Evolutionary conservation across 768 basidiomycete genomes (phyloP).

Genomic region (Tulasnella sp.): DNA sequence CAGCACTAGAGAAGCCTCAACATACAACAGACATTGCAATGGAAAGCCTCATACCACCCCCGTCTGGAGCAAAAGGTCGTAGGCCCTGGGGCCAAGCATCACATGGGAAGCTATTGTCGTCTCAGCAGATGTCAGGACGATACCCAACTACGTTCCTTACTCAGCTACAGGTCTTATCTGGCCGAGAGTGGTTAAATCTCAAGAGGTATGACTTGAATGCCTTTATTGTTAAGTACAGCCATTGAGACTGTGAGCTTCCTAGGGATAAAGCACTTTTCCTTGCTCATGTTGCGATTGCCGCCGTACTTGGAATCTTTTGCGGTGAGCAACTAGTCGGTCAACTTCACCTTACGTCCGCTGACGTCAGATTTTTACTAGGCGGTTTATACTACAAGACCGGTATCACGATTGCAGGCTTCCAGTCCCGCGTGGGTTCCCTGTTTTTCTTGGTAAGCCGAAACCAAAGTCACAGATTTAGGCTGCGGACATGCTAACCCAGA

Average conservation of each 20-base stretch:
- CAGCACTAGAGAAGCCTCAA: neutral
- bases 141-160: constrained; percentile 81
- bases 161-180: constrained; percentile 71
- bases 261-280: constrained; percentile 78
- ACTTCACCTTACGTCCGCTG: neutral
- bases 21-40: neutral
- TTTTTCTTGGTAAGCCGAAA: constrained; percentile 69
- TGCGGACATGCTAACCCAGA: neutral
- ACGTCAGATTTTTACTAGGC: constrained; percentile 34
- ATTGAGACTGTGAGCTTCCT: neutral
- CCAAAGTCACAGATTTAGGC: neutral
- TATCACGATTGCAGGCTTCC: constrained; percentile 82
- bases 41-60: too few relatives aligned
- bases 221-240: too few relatives aligned
- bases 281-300: constrained; percentile 61
- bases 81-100: neutral
- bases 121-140: constrained; percentile 19
- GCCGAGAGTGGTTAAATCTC: constrained; percentile 78
- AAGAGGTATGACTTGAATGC: constrained; percentile 36
- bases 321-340: constrained; percentile 36
- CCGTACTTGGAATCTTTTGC: constrained; percentile 75
- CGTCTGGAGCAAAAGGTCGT: neutral
- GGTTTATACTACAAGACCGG: constrained; percentile 79
- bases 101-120: constrained; percentile 5
- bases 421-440: constrained; percentile 82